Conservation (phyloP, 2,329 filamentous ascomycete genomes). For the Paraconiothyrium sp. region DNA sequence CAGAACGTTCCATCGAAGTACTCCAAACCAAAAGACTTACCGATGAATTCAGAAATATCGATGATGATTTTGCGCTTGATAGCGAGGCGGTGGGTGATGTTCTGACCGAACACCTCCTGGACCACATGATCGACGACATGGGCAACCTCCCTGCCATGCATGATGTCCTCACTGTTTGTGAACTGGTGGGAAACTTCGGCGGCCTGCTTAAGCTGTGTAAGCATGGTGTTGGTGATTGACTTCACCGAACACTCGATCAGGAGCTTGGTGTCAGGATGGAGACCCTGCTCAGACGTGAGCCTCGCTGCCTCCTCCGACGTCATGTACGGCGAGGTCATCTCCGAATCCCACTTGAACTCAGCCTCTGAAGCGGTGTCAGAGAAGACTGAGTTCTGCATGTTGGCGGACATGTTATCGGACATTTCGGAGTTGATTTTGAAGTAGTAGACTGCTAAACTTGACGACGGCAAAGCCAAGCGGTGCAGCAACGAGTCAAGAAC, state of each 20-base stretch:
- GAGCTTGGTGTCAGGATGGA: neutral
- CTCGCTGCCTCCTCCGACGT: neutral
- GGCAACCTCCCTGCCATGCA: neutral
- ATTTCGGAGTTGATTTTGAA: too few relatives aligned
- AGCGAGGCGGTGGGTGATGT: neutral
- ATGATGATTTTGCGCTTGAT: neutral
- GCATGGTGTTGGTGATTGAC: neutral
- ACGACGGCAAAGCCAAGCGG: too few relatives aligned
- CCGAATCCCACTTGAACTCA: neutral
- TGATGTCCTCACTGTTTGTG: neutral
- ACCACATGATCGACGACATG: neutral
- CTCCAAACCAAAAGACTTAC: neutral
- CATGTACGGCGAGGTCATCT: neutral
- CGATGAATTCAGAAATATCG: neutral
- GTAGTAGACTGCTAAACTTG: too few relatives aligned
- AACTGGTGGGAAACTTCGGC: neutral
- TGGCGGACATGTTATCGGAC: too few relatives aligned
- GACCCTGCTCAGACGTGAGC: neutral
- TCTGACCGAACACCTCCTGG: too few relatives aligned
- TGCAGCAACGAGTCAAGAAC: too few relatives aligned
- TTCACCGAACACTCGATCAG: neutral
- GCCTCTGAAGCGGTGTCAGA: neutral
- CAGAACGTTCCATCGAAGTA: neutral
- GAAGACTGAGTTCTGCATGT: too few relatives aligned
- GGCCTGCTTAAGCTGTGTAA: neutral